These are phyloP conservation scores for Tephrocybe rancida DNA, from an alignment of 768 basidiomycete species.

Conservation along the genomic window DNA sequence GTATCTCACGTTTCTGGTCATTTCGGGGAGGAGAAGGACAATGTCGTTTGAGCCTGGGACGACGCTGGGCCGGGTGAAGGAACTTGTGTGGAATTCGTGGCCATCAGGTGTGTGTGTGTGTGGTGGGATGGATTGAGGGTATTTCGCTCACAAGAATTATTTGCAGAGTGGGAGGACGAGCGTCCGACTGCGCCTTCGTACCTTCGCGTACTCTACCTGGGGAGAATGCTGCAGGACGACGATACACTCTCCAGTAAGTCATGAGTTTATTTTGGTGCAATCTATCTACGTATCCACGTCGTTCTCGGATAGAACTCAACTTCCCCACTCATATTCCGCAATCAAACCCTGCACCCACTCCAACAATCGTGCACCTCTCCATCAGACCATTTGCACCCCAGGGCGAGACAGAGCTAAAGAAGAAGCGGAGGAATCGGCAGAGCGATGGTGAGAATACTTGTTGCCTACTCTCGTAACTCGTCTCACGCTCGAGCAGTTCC, in stretches of 20 bases:
- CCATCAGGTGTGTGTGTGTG: constrained; percentile 68
- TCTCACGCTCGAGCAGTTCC: background rate
- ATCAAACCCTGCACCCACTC: constrained; percentile 29
- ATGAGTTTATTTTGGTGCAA: constrained; percentile 5
- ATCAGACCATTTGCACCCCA: constrained; percentile 61
- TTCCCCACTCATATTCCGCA: constrained; percentile 39
- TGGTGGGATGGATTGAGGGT: no score
- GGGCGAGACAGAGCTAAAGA: constrained; percentile 53
- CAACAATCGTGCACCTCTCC: constrained; percentile 78
- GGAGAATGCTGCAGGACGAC: constrained; percentile 83
- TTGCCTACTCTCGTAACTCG: background rate
- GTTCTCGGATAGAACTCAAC: constrained; percentile 34
- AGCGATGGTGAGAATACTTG: constrained; percentile 27
- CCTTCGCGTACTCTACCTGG: constrained; percentile 74
- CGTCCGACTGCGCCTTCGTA: constrained; percentile 78
- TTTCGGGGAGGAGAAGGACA: constrained; percentile 66
- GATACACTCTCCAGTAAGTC: constrained; percentile 68
- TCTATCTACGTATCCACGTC: background rate
- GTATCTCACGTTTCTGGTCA: constrained; percentile 70
- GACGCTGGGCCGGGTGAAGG: constrained; percentile 78
- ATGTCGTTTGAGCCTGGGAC: constrained; percentile 79
- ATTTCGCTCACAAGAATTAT: background rate
- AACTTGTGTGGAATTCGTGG: constrained; percentile 85
- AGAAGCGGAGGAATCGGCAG: constrained; percentile 45
- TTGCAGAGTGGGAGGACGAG: constrained; percentile 75